Base-by-base conservation (phyloP, 2,329 filamentous ascomycete species). In the Penicillium brevicompactum region DNA sequence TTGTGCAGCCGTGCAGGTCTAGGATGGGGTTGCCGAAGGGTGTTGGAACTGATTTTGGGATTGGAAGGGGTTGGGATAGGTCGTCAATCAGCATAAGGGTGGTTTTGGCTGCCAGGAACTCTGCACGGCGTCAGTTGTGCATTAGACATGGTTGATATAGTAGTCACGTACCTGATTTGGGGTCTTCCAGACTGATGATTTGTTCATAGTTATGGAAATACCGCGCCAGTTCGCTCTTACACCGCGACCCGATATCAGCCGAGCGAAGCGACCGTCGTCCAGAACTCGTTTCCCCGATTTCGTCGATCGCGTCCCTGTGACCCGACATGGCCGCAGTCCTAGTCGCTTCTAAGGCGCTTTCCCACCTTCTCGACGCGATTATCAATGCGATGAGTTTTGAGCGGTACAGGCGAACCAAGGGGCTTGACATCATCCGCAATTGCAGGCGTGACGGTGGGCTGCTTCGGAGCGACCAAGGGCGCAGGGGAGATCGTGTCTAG, bases 181-280 rank as follows among this genome's bases (percentile, higher is more conserved):
- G 88, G 38, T 87, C 85, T 60, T 91, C 87, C 70, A 95, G 90
- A 59, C 90, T 92, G 76, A 97, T 91, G 63, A 97, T 85, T 71
- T 96, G 91, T 74, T 97, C 92, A 74, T 96, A 97, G 68, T 95
- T 92, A 49, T 90, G 87, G 69, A 97, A 97, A 76, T 96, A 97
- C 45, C 86, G 84, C 38, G 92, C 88, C 58, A 97, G 82, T 70
- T 97, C 92, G 75, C 92, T 97, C 81, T 95, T 96, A 76, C 92
- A 88, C 64, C 91, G 84, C 49, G 88, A 88, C 9, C 88, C 89
- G 67, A 83, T 84, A 70, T 96, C 91, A 68, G 95, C 90, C 49
- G 91, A 96, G 60, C 93, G 85, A 71, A 97, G 79, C 70, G 91
- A 93, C 67, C 92, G 79, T 71, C 84, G 88, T 63, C 90, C 87